Conservation (phyloP, 163 green algal genomes). For the Scenedesmus sp. region DNA sequence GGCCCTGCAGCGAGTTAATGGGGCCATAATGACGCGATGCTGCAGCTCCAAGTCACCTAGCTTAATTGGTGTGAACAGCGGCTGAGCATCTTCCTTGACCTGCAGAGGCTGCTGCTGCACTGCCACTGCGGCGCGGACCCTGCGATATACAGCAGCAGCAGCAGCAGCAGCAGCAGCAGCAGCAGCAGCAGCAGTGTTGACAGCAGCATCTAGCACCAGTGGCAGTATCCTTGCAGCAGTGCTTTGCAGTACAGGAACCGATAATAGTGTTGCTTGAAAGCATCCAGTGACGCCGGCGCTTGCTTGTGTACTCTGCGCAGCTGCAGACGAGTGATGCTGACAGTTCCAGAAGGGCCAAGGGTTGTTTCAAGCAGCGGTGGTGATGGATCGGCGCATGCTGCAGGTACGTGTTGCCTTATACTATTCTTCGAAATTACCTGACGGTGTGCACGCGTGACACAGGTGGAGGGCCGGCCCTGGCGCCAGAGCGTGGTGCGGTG, state of each 20-base stretch:
- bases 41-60: conserved; percentile 58
- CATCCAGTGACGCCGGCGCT: neutral
- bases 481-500: neutral
- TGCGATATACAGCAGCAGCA: neutral
- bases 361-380: neutral
- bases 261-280: neutral
- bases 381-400: neutral
- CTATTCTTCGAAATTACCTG: neutral
- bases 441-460: neutral
- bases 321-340: neutral
- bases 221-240: neutral
- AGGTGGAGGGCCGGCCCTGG: neutral
- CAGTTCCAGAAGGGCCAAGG: neutral
- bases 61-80: conserved; percentile 45
- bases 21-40: conserved; percentile 81
- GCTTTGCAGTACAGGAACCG: neutral
- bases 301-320: neutral
- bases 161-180: neutral
- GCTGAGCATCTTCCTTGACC: conserved; percentile 19
- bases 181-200: neutral
- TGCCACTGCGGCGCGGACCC: conserved; percentile 7
- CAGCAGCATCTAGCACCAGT: neutral
- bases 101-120: neutral
- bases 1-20: conserved; percentile 73
- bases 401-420: neutral